Conservation (phyloP, 2,329 filamentous ascomycete genomes). For the Exophiala oligosperma region DNA sequence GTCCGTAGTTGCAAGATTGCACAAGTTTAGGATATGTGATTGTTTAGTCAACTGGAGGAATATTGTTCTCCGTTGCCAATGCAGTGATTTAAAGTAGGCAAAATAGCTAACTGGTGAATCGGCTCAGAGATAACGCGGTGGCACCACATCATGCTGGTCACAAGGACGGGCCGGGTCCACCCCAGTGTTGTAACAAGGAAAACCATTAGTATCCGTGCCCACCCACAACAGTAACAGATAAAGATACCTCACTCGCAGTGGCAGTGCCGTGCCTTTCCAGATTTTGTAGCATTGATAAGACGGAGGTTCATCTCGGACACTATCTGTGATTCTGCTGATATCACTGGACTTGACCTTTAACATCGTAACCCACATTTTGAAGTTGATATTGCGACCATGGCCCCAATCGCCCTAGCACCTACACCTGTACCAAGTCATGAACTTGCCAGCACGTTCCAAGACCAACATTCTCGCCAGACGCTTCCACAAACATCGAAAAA, state of each 20-base stretch:
- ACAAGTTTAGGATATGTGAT: too few species aligned
- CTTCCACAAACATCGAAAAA: conserved; percentile 17
- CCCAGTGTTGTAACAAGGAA: background rate
- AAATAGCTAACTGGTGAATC: background rate
- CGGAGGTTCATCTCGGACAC: too few species aligned
- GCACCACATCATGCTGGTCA: background rate
- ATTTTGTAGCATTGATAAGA: too few species aligned
- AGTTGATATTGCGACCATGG: conserved; percentile 12
- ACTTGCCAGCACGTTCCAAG: conserved; percentile 6
- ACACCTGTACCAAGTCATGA: conserved; percentile 14
- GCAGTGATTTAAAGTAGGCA: too few species aligned
- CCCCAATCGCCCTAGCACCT: conserved; percentile 21
- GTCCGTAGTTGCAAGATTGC: too few species aligned
- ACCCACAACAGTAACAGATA: background rate
- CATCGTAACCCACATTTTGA: background rate
- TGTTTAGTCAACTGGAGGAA: too few species aligned
- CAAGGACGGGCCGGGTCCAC: background rate
- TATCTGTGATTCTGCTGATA: background rate
- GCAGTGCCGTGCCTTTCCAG: background rate
- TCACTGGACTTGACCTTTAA: background rate
- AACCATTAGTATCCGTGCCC: background rate
- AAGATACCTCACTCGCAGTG: background rate
- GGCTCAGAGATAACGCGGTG: too few species aligned
- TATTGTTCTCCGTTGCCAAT: too few species aligned
- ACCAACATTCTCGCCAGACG: background rate